phyloP scores from a whole-genome alignment of 305 asterid species.

The Rubia balearica region DNA sequence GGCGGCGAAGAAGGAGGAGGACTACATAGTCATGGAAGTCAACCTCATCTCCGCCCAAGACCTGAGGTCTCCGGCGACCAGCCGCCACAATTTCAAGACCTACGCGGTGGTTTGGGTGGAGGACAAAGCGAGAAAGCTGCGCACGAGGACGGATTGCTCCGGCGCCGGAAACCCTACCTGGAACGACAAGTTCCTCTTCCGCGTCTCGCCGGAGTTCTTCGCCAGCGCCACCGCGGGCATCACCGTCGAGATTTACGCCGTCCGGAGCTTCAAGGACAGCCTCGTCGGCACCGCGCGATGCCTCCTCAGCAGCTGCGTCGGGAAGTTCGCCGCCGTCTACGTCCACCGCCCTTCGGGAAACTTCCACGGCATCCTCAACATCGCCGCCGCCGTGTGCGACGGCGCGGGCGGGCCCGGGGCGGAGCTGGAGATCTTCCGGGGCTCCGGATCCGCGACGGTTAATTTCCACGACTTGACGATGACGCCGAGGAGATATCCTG shows the following conservation, averaged over 20 bases:
- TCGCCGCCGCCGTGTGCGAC: slow-evolving; percentile 49
- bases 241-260: slow-evolving; percentile 62
- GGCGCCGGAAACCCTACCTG: slow-evolving; percentile 79
- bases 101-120: slow-evolving; percentile 75
- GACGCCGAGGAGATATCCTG: background rate
- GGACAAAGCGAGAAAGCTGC: slow-evolving; percentile 51
- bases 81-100: slow-evolving; percentile 48
- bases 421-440: slow-evolving; percentile 45
- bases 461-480: slow-evolving; percentile 53
- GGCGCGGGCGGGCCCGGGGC: background rate
- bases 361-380: slow-evolving; percentile 70
- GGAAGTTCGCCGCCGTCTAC: slow-evolving; percentile 32
- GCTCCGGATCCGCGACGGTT: slow-evolving; percentile 45
- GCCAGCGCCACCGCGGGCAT: slow-evolving; percentile 73
- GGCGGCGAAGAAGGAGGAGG: background rate
- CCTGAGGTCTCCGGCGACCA: slow-evolving; percentile 43
- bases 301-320: slow-evolving; percentile 48
- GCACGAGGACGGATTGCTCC: slow-evolving; percentile 47
- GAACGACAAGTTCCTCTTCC: slow-evolving; percentile 90
- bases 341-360: slow-evolving; percentile 76
- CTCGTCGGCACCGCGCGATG: slow-evolving; percentile 70
- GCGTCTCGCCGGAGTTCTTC: slow-evolving; percentile 54
- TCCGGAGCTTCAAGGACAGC: slow-evolving; percentile 47
- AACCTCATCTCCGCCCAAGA: slow-evolving; percentile 91
- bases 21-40: slow-evolving; percentile 40